A percentile compares a stretch with the other conserved stretches of the same genome.
phyloP scores from a whole-genome alignment of 352 stramenopile genomes.

The Phytophthora megakarya region DNA sequence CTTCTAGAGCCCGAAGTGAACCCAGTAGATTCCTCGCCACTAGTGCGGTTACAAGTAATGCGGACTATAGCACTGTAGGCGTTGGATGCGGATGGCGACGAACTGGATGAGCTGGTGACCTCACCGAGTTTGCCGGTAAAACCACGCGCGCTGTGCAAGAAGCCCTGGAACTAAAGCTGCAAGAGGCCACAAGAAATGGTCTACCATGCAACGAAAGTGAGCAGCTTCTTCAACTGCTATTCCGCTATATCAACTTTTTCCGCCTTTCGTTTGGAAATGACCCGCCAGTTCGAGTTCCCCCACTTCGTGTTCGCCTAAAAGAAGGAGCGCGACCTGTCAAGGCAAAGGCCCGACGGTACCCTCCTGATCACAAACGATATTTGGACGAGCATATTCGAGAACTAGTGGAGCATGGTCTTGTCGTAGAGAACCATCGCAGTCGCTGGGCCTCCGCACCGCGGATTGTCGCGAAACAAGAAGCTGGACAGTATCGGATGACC shows the following conservation, averaged over 20 bases:
- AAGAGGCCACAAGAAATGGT: too few species aligned
- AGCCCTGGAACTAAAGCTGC: too few species aligned
- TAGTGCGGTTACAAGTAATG: background rate
- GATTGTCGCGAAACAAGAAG: conserved; percentile 6
- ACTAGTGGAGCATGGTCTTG: background rate
- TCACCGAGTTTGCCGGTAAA: background rate
- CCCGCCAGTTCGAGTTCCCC: background rate
- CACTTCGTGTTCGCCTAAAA: background rate
- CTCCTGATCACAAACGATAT: too few species aligned
- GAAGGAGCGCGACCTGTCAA: background rate
- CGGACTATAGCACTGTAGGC: background rate
- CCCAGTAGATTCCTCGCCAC: too few species aligned
- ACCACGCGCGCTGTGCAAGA: too few species aligned
- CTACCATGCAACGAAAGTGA: too few species aligned
- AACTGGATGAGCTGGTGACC: background rate
- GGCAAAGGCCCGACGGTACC: background rate
- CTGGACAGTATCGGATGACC: background rate
- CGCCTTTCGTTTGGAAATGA: background rate
- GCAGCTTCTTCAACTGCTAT: too few species aligned
- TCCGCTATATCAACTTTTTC: too few species aligned
- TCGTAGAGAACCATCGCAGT: background rate
- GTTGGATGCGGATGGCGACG: background rate
- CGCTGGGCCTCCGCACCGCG: conserved; percentile 4
- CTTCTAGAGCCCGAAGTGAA: too few species aligned
- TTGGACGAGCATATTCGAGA: background rate